Base-by-base conservation (phyloP, 139 green algal species). In the Chlamydomonas eustigma region DNA sequence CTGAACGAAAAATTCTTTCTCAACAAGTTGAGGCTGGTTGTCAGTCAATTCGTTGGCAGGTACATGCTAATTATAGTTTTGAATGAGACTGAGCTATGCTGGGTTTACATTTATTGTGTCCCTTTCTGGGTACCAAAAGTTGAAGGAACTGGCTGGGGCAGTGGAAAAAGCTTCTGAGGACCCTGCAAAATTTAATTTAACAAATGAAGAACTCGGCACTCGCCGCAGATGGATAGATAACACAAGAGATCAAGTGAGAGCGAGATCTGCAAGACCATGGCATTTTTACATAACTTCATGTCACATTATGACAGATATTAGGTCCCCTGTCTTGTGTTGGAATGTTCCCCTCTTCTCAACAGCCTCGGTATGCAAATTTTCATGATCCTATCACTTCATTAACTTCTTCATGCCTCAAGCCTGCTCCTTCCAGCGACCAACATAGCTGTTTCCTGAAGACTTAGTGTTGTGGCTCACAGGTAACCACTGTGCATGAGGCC, bases 121-220 rank as follows among this genome's bases (percentile, higher is more conserved):
- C 50, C 18, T 63, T 18, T 24, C 18, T 63, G 50, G 50, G 50
- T 18, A 24, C 24, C 50, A 63, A 33, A 70, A 95, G 89, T 66
- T 95, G 0, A 81, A 91, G 0, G 90, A 96, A 71, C 86, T 96
- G 50, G 82, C 91, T 18, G 89, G 84, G 28, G 88, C 91, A 2
- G 85, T 96, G 28, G 87, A 93, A 50, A 75, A 87, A 0, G 91
- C 92, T 39, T 86, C 92, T 34, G 87, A 86, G 72, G 89, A 96
- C 73, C 90, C 90, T 51, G 51, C 82, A 50, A 83, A 87, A 2
- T 96, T 96, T 78, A 88, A 88, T 36, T 78, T 96, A 1, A 89
- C 81, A 0, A 82, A 82, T 3, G 83, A 88, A 36, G 92, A 96
- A 78, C 84, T 96, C 25, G 78, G 63, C 25, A 84, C 80, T 50